These are phyloP conservation scores for Aspergillus glaucus DNA, from an alignment of 2,329 filamentous ascomycete genomes.

Conservation along the genomic window DNA sequence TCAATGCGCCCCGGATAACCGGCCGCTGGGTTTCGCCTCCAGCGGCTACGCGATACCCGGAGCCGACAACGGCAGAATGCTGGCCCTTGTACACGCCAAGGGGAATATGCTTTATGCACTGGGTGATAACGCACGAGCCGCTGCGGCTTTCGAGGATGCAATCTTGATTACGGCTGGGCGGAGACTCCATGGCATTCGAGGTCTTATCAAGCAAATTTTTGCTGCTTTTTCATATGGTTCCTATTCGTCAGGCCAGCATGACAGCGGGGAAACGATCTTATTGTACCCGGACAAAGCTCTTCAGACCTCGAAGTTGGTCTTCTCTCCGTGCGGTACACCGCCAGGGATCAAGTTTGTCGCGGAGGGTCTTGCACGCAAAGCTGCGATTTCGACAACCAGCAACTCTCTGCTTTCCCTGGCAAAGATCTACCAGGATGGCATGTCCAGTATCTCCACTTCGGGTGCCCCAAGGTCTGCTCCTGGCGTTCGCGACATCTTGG, in stretches of 20 bases:
- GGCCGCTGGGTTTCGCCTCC: conserved; percentile 57
- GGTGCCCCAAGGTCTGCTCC: conserved; percentile 57
- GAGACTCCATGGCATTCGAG: conserved; percentile 62
- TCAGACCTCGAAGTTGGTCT: conserved; percentile 75
- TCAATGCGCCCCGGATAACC: conserved; percentile 21
- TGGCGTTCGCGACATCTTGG: conserved; percentile 84
- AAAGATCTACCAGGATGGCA: conserved; percentile 95
- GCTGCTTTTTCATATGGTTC: conserved; percentile 55
- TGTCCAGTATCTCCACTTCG: conserved; percentile 64
- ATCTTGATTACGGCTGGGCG: conserved; percentile 80
- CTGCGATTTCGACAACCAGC: conserved; percentile 86
- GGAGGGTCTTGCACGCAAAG: conserved; percentile 65
- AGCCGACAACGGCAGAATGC: conserved; percentile 82
- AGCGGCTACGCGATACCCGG: conserved; percentile 82
- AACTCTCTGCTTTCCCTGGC: conserved; percentile 91
- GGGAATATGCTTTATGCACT: conserved; percentile 96
- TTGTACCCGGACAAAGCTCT: conserved; percentile 78
- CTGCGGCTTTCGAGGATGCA: conserved; percentile 87
- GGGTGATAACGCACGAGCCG: conserved; percentile 73
- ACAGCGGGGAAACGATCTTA: conserved; percentile 58
- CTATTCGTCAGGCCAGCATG: conserved; percentile 30
- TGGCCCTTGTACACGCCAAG: conserved; percentile 92
- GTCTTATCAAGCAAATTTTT: conserved; percentile 73
- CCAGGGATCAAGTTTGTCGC: conserved; percentile 71
- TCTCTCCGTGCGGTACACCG: conserved; percentile 66